These are phyloP conservation scores for Cicer pinnatifidum DNA, from an alignment of 306 rosid species.

Conservation along the genomic window DNA sequence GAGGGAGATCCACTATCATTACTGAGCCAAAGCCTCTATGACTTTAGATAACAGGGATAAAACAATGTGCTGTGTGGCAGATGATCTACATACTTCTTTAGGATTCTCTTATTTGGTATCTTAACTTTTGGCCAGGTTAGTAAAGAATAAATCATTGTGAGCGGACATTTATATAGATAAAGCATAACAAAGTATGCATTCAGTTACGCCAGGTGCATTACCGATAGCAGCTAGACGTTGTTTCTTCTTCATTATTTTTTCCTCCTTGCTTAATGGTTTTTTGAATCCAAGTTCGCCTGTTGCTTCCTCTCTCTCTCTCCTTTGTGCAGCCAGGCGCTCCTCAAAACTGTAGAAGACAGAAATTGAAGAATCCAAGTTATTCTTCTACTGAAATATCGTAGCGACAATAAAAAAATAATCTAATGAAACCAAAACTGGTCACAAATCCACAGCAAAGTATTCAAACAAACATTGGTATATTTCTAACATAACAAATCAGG, in stretches of 20 bases:
- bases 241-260: constrained; percentile 81
- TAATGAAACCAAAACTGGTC: background rate
- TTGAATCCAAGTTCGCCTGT: constrained; percentile 85
- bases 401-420: background rate
- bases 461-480: constrained; percentile 5
- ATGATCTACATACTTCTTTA: constrained; percentile 18
- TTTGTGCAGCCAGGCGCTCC: constrained; percentile 94
- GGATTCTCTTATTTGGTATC: background rate
- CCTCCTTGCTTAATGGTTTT: constrained; percentile 90
- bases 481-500: constrained; percentile 20
- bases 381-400: background rate
- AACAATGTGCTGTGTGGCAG: background rate
- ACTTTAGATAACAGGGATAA: background rate
- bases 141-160: constrained; percentile 26
- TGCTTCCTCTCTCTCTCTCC: constrained; percentile 78
- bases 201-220: constrained; percentile 50
- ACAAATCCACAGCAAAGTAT: background rate
- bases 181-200: constrained; percentile 29
- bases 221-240: constrained; percentile 98
- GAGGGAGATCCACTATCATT: background rate
- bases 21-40: constrained; percentile 15
- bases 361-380: constrained; percentile 29
- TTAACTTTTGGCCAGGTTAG: constrained; percentile 3
- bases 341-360: constrained; percentile 70
- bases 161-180: constrained; percentile 10